Conservation (phyloP, 441 rosid genomes). For the Adansonia gregorii region DNA sequence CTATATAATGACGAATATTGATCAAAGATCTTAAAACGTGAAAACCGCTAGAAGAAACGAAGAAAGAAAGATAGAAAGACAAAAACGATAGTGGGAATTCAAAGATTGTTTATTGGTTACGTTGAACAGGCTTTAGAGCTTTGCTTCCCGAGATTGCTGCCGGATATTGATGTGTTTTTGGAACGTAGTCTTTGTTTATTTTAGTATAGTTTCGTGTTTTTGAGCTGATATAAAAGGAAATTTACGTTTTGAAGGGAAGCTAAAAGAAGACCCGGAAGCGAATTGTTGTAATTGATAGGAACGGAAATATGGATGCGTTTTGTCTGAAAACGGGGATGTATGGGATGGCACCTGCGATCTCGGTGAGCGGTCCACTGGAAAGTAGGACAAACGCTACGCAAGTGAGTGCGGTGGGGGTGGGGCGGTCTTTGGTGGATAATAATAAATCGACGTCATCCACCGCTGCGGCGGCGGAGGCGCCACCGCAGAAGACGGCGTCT, state of each 20-base stretch:
- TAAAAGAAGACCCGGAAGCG: not conserved
- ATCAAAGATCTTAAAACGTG: not conserved
- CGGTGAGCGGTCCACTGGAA: conserved; percentile 48
- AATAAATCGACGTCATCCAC: conserved; percentile 33
- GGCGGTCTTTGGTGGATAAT: conserved; percentile 35
- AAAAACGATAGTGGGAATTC: conserved; percentile 20
- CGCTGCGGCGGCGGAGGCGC: conserved; percentile 30
- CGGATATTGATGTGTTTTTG: not conserved
- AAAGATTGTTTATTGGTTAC: conserved; percentile 36
- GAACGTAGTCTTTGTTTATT: too few species aligned
- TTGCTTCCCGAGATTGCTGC: conserved; percentile 29
- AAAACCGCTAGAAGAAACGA: not conserved
- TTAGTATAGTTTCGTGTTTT: not conserved
- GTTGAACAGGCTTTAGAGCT: conserved; percentile 35
- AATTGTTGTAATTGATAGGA: not conserved
- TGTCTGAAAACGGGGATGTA: conserved; percentile 63
- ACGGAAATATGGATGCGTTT: conserved; percentile 56
- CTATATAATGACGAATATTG: not conserved
- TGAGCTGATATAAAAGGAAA: not conserved
- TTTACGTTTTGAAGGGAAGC: not conserved
- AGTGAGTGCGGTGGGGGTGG: conserved; percentile 50
- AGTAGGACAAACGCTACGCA: conserved; percentile 51
- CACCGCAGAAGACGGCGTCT: conserved; percentile 48
- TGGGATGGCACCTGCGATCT: conserved; percentile 59
- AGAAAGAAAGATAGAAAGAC: not conserved